Conservation (phyloP, 331 rosid genomes). For the Rhamnella rubrinervis region DNA sequence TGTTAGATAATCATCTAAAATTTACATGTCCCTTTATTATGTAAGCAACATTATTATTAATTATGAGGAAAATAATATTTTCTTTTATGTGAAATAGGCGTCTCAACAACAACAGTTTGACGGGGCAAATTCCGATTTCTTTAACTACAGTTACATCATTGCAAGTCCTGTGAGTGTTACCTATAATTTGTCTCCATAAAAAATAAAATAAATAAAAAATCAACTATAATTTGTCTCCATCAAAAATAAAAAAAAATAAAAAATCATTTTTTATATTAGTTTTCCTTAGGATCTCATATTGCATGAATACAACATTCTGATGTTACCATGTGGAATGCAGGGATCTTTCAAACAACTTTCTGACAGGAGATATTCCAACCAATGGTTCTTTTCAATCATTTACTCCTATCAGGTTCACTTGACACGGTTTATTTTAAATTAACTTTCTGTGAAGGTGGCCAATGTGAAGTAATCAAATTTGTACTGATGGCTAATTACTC, state of each 20-base stretch:
- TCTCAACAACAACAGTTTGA: constrained; percentile 74
- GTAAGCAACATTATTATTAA: neutral
- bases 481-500: neutral
- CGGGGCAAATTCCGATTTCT: constrained; percentile 48
- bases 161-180: constrained; percentile 85
- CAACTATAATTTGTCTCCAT: too few relatives aligned
- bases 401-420: constrained; percentile 77
- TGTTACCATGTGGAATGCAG: constrained; percentile 39
- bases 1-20: neutral
- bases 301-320: constrained; percentile 18
- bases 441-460: constrained; percentile 9
- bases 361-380: constrained; percentile 57
- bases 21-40: neutral
- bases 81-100: constrained; percentile 58
- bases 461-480: constrained; percentile 11
- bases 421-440: neutral
- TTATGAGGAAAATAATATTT: constrained; percentile 8
- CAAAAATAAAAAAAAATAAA: too few relatives aligned
- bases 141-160: constrained; percentile 52
- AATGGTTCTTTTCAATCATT: constrained; percentile 79
- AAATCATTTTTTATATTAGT: constrained; percentile 8
- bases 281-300: constrained; percentile 7
- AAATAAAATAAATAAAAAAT: too few relatives aligned
- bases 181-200: constrained; percentile 13
- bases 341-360: constrained; percentile 73